These are phyloP conservation scores for Adansonia madagascariensis DNA, from an alignment of 441 rosid genomes.

Conservation along the genomic window DNA sequence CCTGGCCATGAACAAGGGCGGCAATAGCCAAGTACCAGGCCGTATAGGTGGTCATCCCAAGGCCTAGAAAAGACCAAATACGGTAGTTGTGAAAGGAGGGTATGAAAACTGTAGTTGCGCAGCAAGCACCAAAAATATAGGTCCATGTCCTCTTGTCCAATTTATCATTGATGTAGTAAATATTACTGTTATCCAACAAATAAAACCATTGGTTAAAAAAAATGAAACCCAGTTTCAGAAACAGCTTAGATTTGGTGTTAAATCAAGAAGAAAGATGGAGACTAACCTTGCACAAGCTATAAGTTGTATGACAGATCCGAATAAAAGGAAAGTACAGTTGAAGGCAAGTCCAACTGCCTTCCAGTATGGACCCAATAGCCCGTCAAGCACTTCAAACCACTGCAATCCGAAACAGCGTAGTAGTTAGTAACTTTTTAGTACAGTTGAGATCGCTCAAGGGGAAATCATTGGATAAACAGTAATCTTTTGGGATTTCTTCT, in stretches of 20 bases:
- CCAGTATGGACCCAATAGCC: slow-evolving; percentile 92
- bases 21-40: slow-evolving; percentile 94
- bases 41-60: slow-evolving; percentile 96
- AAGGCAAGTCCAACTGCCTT: slow-evolving; percentile 89
- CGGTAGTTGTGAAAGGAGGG: slow-evolving; percentile 99
- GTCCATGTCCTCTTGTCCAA: slow-evolving; percentile 99
- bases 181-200: slow-evolving; percentile 62
- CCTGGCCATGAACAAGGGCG: slow-evolving; percentile 83
- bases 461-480: background rate
- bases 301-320: slow-evolving; percentile 97
- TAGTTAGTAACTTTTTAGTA: too few relatives aligned
- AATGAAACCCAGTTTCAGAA: slow-evolving; percentile 5
- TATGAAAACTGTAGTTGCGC: slow-evolving; percentile 96
- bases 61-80: slow-evolving; percentile 96
- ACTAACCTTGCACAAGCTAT: slow-evolving; percentile 93
- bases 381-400: slow-evolving; percentile 99
- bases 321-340: slow-evolving; percentile 94
- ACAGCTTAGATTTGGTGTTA: background rate
- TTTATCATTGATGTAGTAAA: slow-evolving; percentile 89
- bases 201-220: background rate
- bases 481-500: slow-evolving; percentile 10
- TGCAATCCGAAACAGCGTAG: slow-evolving; percentile 32
- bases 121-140: slow-evolving; percentile 96
- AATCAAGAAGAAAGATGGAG: background rate
- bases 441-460: too few relatives aligned